These are phyloP conservation scores for Fusarium dlaminii DNA, from an alignment of 2,329 filamentous ascomycete genomes.

Conservation along the genomic window DNA sequence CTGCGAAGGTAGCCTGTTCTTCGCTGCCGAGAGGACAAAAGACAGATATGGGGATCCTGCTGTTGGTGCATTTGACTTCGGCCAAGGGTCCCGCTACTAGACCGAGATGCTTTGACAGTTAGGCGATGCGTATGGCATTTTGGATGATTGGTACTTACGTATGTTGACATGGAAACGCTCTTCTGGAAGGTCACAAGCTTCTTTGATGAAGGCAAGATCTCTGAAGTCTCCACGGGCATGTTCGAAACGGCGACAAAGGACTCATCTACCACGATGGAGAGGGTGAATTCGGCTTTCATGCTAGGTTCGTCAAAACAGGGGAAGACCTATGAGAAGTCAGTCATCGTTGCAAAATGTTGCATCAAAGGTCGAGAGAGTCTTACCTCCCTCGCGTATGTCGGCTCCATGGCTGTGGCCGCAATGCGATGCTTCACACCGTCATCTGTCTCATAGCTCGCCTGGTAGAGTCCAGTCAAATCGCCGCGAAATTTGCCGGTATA, in stretches of 20 bases:
- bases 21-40: neutral
- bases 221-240: fast-evolving
- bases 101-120: neutral
- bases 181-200: neutral
- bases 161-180: neutral
- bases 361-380: neutral
- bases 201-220: fast-evolving
- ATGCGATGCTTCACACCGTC: neutral
- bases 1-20: neutral
- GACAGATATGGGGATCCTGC: neutral
- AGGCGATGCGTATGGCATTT: fast-evolving
- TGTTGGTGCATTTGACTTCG: neutral
- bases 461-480: neutral
- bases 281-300: neutral
- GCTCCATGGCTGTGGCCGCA: neutral
- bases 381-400: neutral
- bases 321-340: neutral
- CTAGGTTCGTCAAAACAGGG: fast-evolving
- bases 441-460: neutral
- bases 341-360: neutral
- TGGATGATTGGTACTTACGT: neutral
- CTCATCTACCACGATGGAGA: neutral
- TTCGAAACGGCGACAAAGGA: neutral
- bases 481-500: neutral
- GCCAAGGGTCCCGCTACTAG: neutral